Percentiles rank a stretch among this genome's conserved stretches.
Conservation (phyloP, 1,139 yeast genomes). For the Candida sp. region DNA sequence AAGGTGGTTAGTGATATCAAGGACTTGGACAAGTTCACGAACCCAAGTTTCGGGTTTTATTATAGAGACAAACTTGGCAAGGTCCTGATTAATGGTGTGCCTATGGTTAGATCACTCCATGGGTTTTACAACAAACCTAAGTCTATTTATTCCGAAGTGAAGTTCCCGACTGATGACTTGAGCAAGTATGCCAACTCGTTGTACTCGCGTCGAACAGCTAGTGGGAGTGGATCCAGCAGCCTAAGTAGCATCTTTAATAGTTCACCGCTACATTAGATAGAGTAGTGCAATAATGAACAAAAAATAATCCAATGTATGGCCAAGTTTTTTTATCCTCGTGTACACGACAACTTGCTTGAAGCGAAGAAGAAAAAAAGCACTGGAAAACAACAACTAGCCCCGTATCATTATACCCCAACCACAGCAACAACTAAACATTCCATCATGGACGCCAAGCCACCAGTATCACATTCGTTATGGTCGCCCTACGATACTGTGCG, state of each 20-base stretch:
- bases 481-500: slow-evolving; percentile 97
- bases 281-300: background rate
- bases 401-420: too few relatives aligned
- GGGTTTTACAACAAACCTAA: slow-evolving; percentile 5
- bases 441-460: slow-evolving; percentile 47
- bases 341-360: background rate
- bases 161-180: slow-evolving; percentile 3
- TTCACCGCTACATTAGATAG: slow-evolving; percentile 2
- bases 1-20: background rate
- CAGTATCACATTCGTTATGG: slow-evolving; percentile 92
- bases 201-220: slow-evolving; percentile 3
- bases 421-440: too few relatives aligned
- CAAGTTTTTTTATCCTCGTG: background rate
- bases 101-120: slow-evolving; percentile 7
- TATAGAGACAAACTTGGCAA: slow-evolving; percentile 2
- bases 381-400: background rate
- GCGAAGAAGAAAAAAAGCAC: background rate
- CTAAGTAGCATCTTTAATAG: slow-evolving; percentile 5
- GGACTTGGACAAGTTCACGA: slow-evolving; percentile 3
- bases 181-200: slow-evolving; percentile 1
- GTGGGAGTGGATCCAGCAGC: slow-evolving; percentile 5
- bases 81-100: slow-evolving; percentile 3
- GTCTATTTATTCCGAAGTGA: slow-evolving; percentile 1
- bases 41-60: slow-evolving; percentile 7
- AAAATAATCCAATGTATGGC: background rate